Evolutionary conservation across 352 stramenopile species (phyloP).

Genomic region (Phytophthora capsici): DNA sequence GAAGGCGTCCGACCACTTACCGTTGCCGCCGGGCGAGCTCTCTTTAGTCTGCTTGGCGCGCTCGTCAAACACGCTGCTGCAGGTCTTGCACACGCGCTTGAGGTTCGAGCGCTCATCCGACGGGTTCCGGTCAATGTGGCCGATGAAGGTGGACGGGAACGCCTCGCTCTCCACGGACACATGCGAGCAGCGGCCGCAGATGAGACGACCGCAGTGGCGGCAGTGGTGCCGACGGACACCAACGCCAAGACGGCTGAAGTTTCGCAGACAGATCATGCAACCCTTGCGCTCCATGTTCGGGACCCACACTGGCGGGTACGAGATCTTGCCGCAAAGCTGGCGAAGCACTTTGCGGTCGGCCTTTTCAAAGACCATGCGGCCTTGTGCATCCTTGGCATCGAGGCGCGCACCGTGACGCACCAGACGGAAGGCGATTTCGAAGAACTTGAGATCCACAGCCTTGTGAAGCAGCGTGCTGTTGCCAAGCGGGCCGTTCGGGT

Average conservation of each 20-base stretch:
- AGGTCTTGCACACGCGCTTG: slow-evolving; percentile 82
- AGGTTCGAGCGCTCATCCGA: slow-evolving; percentile 54
- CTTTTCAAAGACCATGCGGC: slow-evolving; percentile 87
- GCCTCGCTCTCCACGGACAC: slow-evolving; percentile 74
- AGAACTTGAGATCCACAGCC: slow-evolving; percentile 69
- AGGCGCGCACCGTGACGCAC: slow-evolving; percentile 82
- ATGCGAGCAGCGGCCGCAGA: slow-evolving; percentile 80
- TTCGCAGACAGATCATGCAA: slow-evolving; percentile 85
- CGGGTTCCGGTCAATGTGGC: slow-evolving; percentile 43
- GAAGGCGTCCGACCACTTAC: slow-evolving; percentile 64
- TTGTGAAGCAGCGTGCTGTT: slow-evolving; percentile 79
- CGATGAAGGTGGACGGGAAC: slow-evolving; percentile 71
- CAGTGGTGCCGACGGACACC: slow-evolving; percentile 85
- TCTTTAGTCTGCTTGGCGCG: slow-evolving; percentile 53
- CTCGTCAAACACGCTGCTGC: slow-evolving; percentile 77
- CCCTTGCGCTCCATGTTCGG: slow-evolving; percentile 68
- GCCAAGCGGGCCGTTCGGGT: slow-evolving; percentile 72
- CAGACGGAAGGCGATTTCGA: slow-evolving; percentile 79
- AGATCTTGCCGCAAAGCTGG: slow-evolving; percentile 79
- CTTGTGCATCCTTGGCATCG: slow-evolving; percentile 76
- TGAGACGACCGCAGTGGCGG: slow-evolving; percentile 83
- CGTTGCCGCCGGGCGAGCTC: slow-evolving; percentile 25
- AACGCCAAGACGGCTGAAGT: slow-evolving; percentile 68
- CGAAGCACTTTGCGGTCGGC: slow-evolving; percentile 76
- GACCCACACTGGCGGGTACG: slow-evolving; percentile 83